phyloP scores from a whole-genome alignment of 768 basidiomycete genomes.

The Hemileccinum impolitum region DNA sequence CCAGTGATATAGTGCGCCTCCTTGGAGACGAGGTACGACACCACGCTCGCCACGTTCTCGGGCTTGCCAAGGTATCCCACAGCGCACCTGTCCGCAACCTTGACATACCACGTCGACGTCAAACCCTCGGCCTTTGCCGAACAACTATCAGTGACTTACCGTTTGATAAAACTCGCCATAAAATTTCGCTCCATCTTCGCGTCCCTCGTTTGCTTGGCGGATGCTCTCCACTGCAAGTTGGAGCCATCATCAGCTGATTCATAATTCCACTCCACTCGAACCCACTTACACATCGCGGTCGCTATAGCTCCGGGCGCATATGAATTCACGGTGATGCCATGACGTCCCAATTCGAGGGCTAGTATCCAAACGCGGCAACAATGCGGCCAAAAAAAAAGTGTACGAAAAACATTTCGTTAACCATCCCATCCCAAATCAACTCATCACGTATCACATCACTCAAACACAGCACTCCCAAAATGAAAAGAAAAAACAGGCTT shows the following conservation, averaged over 20 bases:
- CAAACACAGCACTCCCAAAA: not conserved
- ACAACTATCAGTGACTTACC: too few relatives aligned
- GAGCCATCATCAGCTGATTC: too few relatives aligned
- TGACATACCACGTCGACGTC: not conserved
- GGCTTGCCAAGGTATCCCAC: constrained; percentile 9
- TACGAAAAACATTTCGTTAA: constrained; percentile 1
- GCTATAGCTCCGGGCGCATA: constrained; percentile 28
- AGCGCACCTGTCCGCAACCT: constrained; percentile 1
- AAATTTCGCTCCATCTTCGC: not conserved
- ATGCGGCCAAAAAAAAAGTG: constrained; percentile 6
- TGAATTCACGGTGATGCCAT: constrained; percentile 28
- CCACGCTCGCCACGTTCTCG: constrained; percentile 24
- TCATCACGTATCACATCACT: constrained; percentile 2
- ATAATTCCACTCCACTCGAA: too few relatives aligned
- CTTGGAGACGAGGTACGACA: constrained; percentile 32
- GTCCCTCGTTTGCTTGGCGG: not conserved
- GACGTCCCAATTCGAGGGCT: constrained; percentile 25
- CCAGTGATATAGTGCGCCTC: constrained; percentile 29
- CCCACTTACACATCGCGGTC: constrained; percentile 23
- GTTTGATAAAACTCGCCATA: not conserved
- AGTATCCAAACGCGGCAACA: constrained; percentile 5
- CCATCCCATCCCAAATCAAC: not conserved
- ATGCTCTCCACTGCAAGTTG: too few relatives aligned
- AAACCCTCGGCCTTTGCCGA: not conserved
- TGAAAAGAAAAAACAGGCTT: not conserved